Evolutionary conservation across 2,329 filamentous ascomycete species (phyloP), one percentile per base, ranked within the genome.

Genomic region (Microsporum canis): DNA sequence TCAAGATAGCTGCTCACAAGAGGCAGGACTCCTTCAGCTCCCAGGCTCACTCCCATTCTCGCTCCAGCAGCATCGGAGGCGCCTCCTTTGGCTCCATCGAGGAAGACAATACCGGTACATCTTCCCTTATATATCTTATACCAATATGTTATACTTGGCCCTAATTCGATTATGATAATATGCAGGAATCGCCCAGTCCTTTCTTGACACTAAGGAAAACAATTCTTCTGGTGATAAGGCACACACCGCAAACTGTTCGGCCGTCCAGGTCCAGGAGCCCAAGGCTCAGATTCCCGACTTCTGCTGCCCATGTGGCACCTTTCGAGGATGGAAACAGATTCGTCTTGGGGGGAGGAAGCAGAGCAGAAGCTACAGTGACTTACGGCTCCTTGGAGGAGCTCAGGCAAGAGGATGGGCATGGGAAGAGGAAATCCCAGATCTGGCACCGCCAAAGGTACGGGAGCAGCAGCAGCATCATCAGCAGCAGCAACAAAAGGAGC

Each of bases 281-380:
- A 58, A 34, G 55, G 17, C 61, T 17, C 70, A 68, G 51, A 63
- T 68, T 17, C 73, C 74, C 23, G 74, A 75, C 53, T 77, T 77
- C 61, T 78, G 75, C 68, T 78, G 76, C 66, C 75, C 75, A 7
- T 78, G 76, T 62, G 75, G 76, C 57, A 73, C 74, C 33, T 76
- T 76, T 61, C 65, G 74, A 49, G 75, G 74, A 43, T 77, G 75
- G 75, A 78, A 77, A 65, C 74, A 75, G 66, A 76, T 77, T 62
- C 72, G 72, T 33, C 66, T 76, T 34, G 71, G 74, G n/a, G 76
- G 75, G 29, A 74, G 73, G 63, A 72, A 72, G 59, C 66, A 75
- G 60, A 77, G 76, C 65, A 73, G 72, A 67, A 78, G 76, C 66
- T 77, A 74, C 66, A 71, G 75, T 41, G 75, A 76, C 64, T 69